Base-by-base conservation (phyloP, 1,139 yeast genomes). In the Arxiozyma bovina region DNA sequence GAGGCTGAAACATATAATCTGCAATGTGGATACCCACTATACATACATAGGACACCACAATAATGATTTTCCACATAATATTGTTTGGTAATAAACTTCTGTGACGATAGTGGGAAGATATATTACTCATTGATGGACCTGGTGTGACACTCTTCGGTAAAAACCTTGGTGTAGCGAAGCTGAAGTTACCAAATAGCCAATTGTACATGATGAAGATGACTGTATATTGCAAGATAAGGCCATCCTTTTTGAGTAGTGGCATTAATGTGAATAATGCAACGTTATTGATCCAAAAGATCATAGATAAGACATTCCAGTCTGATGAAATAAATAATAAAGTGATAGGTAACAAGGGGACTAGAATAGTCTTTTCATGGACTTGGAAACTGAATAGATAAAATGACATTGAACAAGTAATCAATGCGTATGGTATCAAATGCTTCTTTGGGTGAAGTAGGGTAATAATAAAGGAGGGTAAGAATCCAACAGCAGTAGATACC, bases 311-410 rank as follows among this genome's bases (percentile, higher is more conserved):
- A 55, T 80, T 75, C 46, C 82, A 75, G 57, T 82, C 82, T 48
- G 82, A 79, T 45, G 78, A 71, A 23, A 87, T 77, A 56, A 82
- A 77, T 21, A 89, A 70, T 53, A 93, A 73, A 0, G 94, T 81
- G 4, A 89, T 81, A 4, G 99, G 99, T 63, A 93, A 70, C 58
- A 94, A 75, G 0, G 99, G 98, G 2, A 94, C 78, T 56, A 94
- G 73, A 5, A 94, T 91, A 0, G 90, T 83, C 72, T 93, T 88
- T 69, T 93, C 99, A 68, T 94, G 99, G 4, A 93, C 99, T 68
- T 93, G 98, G 74, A 89, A 94, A 27, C 96, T 86, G 67, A 93
- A 93, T 51, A 94, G 74, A 67, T 78, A 94, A 67, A 93, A 94
- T 0, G 95, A 85, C 83, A 95, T 79, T 0, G 99, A 82, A 56